phyloP scores from a whole-genome alignment of 1,284 basidiomycete species.

The Stereum hirsutum region DNA sequence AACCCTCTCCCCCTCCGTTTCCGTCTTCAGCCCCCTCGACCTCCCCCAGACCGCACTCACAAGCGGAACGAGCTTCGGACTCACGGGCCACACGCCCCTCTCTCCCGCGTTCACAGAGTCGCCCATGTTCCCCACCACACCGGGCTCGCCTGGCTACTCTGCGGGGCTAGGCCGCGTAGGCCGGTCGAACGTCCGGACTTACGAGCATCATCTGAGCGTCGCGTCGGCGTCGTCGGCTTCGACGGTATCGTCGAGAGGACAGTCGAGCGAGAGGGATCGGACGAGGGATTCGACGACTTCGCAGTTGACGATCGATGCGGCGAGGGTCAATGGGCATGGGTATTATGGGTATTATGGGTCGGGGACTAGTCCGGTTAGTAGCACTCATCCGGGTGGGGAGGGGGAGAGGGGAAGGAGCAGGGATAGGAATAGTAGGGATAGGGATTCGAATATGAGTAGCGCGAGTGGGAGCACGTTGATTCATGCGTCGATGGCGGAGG shows the following conservation, averaged over 20 bases:
- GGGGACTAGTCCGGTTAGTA: no score
- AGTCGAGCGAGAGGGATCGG: background rate
- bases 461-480: constrained; percentile 11
- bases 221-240: no score
- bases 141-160: background rate
- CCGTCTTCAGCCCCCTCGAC: background rate
- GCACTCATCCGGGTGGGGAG: no score
- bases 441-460: constrained; percentile 11
- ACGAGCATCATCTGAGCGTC: no score
- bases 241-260: no score
- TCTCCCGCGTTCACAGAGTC: constrained; percentile 20
- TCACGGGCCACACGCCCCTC: constrained; percentile 23
- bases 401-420: no score
- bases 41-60: constrained; percentile 3
- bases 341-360: no score
- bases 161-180: constrained; percentile 6
- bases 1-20: background rate
- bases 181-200: no score
- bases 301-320: background rate
- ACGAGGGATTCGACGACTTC: constrained; percentile 1
- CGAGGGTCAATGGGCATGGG: no score
- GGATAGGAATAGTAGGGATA: no score
- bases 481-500: constrained; percentile 28
- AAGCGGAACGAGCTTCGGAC: constrained; percentile 7
- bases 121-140: constrained; percentile 1